Conservation (phyloP, 345 rosid species). For the Eucalyptus curtisii region DNA sequence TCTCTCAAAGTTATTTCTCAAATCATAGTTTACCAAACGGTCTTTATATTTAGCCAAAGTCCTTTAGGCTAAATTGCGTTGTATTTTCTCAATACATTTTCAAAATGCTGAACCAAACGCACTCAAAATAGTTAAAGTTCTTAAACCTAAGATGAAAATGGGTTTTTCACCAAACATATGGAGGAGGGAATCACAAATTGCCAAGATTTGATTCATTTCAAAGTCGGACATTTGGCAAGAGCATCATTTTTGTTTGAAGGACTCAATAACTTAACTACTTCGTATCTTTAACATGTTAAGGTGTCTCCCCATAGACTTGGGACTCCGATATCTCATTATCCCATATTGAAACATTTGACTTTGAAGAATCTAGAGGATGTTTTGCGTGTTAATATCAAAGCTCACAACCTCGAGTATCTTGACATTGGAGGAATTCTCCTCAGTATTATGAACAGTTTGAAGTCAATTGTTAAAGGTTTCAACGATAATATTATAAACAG, state of each 20-base stretch:
- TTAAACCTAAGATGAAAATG: neutral
- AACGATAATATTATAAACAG: neutral
- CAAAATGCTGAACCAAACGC: accelerated
- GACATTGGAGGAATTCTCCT: neutral
- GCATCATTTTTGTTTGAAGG: neutral
- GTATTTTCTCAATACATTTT: no score
- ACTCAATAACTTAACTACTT: neutral
- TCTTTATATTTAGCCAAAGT: no score
- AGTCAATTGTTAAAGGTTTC: neutral
- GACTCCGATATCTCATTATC: neutral
- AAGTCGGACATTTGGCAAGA: accelerated
- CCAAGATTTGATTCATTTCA: neutral
- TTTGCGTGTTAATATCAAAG: neutral
- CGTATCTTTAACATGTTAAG: neutral
- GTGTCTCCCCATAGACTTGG: neutral
- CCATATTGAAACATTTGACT: neutral
- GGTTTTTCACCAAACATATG: neutral
- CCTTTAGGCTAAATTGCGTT: accelerated
- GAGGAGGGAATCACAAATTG: neutral
- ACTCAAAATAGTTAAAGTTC: no score
- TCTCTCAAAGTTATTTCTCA: accelerated
- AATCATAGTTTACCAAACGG: accelerated
- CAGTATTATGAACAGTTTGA: neutral
- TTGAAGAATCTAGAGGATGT: neutral
- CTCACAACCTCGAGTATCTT: neutral